Conservation (phyloP, 2,329 filamentous ascomycete genomes). For the Trichoderma simmonsii region DNA sequence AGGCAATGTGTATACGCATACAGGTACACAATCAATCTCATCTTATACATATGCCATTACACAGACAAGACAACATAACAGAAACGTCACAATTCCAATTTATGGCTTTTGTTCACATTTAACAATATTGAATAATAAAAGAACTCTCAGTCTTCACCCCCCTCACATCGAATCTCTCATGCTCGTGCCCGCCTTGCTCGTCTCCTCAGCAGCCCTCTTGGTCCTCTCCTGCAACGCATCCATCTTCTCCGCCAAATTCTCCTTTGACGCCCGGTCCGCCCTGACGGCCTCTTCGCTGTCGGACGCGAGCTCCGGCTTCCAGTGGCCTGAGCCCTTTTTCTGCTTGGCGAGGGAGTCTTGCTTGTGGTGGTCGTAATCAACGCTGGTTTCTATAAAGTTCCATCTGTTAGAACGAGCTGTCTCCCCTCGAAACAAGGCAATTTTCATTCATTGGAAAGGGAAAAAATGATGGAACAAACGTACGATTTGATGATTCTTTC, state of each 20-base stretch:
- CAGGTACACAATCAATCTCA: background rate
- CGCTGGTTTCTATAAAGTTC: constrained; percentile 32
- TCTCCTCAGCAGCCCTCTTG: constrained; percentile 49
- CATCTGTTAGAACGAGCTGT: background rate
- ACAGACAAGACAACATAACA: background rate
- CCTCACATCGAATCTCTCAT: constrained; percentile 31
- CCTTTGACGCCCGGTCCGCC: constrained; percentile 51
- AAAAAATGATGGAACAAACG: background rate
- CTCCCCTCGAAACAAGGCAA: background rate
- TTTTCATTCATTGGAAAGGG: background rate
- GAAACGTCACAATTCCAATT: background rate
- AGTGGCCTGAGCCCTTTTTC: constrained; percentile 66
- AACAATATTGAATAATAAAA: background rate
- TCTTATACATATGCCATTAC: background rate
- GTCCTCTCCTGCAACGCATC: constrained; percentile 57
- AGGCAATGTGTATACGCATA: background rate
- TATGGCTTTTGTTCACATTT: background rate
- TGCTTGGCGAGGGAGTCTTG: constrained; percentile 63
- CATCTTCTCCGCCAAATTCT: constrained; percentile 38
- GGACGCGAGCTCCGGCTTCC: constrained; percentile 74
- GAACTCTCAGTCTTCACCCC: background rate
- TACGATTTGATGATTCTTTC: constrained; percentile 39
- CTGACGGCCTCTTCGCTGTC: constrained; percentile 76
- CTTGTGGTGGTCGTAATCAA: constrained; percentile 57
- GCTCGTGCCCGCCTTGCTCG: constrained; percentile 47